A percentile compares a stretch with the other conserved stretches of the same genome.
phyloP scores from a whole-genome alignment of 305 asterid genomes.

The Solanum hybrid region DNA sequence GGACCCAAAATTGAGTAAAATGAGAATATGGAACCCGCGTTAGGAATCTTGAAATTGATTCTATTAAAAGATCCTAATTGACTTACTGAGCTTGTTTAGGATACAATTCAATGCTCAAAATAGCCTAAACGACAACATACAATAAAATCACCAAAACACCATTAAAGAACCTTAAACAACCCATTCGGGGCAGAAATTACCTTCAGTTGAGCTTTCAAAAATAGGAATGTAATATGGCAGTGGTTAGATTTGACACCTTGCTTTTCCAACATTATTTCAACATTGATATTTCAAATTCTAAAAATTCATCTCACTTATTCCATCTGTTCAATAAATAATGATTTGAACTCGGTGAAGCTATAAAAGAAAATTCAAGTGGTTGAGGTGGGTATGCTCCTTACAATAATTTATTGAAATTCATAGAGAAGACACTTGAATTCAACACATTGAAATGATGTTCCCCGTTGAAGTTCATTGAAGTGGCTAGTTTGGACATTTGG shows the following conservation, averaged over 20 bases:
- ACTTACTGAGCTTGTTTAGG: not conserved
- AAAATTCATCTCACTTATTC: not conserved
- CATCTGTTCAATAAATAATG: not conserved
- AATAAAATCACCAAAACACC: not conserved
- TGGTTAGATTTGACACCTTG: not conserved
- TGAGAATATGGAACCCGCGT: too few relatives aligned
- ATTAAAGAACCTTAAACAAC: not conserved
- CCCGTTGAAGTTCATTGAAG: not conserved
- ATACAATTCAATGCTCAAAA: too few relatives aligned
- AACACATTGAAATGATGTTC: not conserved
- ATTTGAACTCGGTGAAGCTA: not conserved
- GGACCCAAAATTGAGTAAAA: not conserved
- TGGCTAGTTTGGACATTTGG: not conserved
- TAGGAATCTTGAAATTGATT: not conserved
- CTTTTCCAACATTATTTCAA: not conserved
- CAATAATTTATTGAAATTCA: not conserved
- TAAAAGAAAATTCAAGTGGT: not conserved
- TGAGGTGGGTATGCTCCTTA: not conserved
- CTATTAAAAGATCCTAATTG: not conserved
- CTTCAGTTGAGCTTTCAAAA: not conserved
- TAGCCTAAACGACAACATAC: not conserved
- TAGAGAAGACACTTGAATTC: not conserved
- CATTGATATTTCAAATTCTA: not conserved
- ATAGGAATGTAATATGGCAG: too few relatives aligned
- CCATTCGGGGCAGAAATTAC: too few relatives aligned